These are phyloP conservation scores for Ganoderma lucidum DNA, from an alignment of 1,284 basidiomycete species.

Conservation along the genomic window DNA sequence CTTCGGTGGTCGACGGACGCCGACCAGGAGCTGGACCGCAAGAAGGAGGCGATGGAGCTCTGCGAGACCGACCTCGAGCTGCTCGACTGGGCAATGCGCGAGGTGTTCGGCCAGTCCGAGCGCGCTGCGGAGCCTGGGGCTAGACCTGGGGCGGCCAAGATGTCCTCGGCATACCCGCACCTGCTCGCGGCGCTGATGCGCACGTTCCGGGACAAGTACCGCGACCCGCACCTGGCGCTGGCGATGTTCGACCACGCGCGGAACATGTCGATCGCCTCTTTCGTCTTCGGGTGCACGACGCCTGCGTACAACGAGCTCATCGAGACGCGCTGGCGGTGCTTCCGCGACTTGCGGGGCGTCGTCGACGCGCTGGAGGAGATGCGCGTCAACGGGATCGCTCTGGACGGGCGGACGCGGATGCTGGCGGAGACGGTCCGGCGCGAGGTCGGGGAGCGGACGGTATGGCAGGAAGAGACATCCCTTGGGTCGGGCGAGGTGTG, in stretches of 20 bases:
- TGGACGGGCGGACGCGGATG: constrained; percentile 66
- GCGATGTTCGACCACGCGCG: constrained; percentile 84
- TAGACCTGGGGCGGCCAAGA: background rate
- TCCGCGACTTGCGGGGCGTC: constrained; percentile 81
- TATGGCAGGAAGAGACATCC: constrained; percentile 59
- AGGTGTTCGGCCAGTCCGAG: constrained; percentile 71
- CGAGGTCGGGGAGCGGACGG: constrained; percentile 62
- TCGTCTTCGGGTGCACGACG: constrained; percentile 87
- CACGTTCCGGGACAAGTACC: constrained; percentile 78
- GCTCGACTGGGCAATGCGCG: constrained; percentile 76
- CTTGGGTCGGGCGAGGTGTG: constrained; percentile 52
- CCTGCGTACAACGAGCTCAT: constrained; percentile 88
- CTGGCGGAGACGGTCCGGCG: constrained; percentile 72
- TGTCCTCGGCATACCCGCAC: constrained; percentile 64
- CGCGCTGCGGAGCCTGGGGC: constrained; percentile 15
- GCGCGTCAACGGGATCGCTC: constrained; percentile 76
- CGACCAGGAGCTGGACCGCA: constrained; percentile 70
- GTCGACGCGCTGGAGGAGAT: constrained; percentile 81
- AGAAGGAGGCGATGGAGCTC: constrained; percentile 78
- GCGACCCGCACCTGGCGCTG: constrained; percentile 83
- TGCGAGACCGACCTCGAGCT: constrained; percentile 78
- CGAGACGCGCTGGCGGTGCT: constrained; percentile 80
- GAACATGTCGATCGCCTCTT: constrained; percentile 76
- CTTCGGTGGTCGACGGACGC: constrained; percentile 59
- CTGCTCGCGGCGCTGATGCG: constrained; percentile 79